These are phyloP conservation scores for Ophiostoma himal-ulmi DNA, from an alignment of 2,329 filamentous ascomycete genomes.

Conservation along the genomic window DNA sequence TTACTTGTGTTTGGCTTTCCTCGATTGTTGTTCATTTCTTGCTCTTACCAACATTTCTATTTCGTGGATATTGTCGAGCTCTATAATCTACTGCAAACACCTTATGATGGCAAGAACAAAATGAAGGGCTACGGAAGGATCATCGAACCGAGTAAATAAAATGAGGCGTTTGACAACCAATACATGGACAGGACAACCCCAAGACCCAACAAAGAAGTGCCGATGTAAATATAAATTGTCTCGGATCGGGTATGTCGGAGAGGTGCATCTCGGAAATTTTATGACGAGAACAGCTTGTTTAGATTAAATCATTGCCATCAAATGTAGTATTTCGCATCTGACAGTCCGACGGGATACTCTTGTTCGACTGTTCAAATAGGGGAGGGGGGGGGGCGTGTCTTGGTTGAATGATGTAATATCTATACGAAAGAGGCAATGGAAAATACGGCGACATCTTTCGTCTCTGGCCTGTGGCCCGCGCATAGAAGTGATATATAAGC, in stretches of 20 bases:
- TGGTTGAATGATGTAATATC: background rate
- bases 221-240: background rate
- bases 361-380: background rate
- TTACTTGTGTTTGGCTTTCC: background rate
- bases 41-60: background rate
- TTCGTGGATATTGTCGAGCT: background rate
- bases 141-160: background rate
- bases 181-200: background rate
- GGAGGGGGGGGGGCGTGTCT: background rate
- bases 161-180: background rate
- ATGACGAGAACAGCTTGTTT: background rate
- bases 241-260: background rate
- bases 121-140: background rate
- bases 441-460: background rate
- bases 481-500: background rate
- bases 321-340: background rate
- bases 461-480: background rate
- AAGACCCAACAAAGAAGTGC: background rate
- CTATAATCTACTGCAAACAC: background rate
- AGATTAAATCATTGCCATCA: background rate
- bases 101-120: background rate
- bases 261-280: background rate
- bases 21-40: background rate
- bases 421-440: background rate
- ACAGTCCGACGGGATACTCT: constrained; percentile 3